Evolutionary conservation across 768 basidiomycete genomes (phyloP).

Genomic region (Sarcomyxa edulis): DNA sequence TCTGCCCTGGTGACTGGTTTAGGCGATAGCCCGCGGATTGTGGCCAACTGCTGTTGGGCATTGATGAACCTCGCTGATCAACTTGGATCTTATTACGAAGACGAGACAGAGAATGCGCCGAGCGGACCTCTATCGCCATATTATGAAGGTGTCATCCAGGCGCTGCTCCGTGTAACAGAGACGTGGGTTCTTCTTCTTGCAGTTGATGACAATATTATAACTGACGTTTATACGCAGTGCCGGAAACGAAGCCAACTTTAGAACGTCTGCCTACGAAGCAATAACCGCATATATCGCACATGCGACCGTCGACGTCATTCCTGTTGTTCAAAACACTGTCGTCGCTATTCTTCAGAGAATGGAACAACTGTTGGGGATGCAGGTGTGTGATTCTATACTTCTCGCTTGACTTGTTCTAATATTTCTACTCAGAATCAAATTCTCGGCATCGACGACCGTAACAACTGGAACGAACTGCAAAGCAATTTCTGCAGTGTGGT

Average conservation of each 20-base stretch:
- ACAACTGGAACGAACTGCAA: constrained; percentile 98
- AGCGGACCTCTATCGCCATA: constrained; percentile 79
- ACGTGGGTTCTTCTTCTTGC: constrained; percentile 43
- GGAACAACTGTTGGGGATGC: constrained; percentile 81
- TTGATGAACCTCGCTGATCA: constrained; percentile 95
- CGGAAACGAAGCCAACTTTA: constrained; percentile 85
- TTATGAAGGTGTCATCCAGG: constrained; percentile 81
- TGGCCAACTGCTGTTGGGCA: constrained; percentile 94
- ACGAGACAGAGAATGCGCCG: constrained; percentile 47
- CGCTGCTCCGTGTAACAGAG: constrained; percentile 83
- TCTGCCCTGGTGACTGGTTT: constrained; percentile 80
- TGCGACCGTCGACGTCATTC: constrained; percentile 71
- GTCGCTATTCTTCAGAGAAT: constrained; percentile 83
- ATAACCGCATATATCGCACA: constrained; percentile 84
- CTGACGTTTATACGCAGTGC: constrained; percentile 36
- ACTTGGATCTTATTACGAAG: constrained; percentile 62
- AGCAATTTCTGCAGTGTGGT: constrained; percentile 91
- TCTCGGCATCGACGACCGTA: constrained; percentile 90
- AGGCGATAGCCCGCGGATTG: constrained; percentile 76
- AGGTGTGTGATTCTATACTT: constrained; percentile 40
- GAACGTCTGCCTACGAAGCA: constrained; percentile 95
- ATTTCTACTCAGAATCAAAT: constrained; percentile 68
- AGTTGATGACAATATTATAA: constrained; percentile 8
- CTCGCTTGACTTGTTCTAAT: not conserved
- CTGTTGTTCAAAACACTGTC: constrained; percentile 77